Evolutionary conservation across 2,329 filamentous ascomycete species (phyloP).

Genomic region (Fonsecaea nubica): DNA sequence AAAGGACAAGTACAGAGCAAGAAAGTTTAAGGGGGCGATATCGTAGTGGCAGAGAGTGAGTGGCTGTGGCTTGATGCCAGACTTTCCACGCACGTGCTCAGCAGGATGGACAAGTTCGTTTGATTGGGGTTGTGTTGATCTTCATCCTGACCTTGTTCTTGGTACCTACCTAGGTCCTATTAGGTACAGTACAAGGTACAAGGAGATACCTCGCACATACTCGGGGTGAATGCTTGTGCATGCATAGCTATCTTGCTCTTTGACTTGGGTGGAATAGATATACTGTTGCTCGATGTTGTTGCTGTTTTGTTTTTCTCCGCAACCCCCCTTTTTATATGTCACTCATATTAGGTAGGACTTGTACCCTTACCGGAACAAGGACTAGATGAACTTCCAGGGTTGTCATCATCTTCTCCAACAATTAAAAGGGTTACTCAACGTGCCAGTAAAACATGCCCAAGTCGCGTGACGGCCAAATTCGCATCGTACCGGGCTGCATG

Average conservation of each 20-base stretch:
- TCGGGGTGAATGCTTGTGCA: too few relatives aligned
- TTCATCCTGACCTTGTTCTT: not conserved
- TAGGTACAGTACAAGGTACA: not conserved
- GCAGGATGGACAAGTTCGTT: not conserved
- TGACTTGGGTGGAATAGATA: too few relatives aligned
- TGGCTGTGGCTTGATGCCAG: not conserved
- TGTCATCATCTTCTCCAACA: not conserved
- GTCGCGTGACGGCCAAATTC: conserved; percentile 6
- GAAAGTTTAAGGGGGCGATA: not conserved
- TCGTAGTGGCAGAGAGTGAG: not conserved
- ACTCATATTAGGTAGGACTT: not conserved
- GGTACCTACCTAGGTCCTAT: not conserved
- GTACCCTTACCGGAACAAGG: not conserved
- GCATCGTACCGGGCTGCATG: not conserved
- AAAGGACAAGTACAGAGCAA: not conserved
- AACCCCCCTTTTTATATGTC: not conserved
- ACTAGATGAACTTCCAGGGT: not conserved
- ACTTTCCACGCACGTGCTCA: not conserved
- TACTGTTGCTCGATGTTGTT: too few relatives aligned
- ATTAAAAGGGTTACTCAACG: not conserved
- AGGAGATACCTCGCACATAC: too few relatives aligned
- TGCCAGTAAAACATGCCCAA: not conserved
- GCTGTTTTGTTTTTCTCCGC: too few relatives aligned
- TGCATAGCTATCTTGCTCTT: too few relatives aligned
- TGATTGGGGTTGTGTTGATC: too few relatives aligned